These are phyloP conservation scores for Xylaria sp. DNA, from an alignment of 2,329 filamentous ascomycete species.

Conservation along the genomic window DNA sequence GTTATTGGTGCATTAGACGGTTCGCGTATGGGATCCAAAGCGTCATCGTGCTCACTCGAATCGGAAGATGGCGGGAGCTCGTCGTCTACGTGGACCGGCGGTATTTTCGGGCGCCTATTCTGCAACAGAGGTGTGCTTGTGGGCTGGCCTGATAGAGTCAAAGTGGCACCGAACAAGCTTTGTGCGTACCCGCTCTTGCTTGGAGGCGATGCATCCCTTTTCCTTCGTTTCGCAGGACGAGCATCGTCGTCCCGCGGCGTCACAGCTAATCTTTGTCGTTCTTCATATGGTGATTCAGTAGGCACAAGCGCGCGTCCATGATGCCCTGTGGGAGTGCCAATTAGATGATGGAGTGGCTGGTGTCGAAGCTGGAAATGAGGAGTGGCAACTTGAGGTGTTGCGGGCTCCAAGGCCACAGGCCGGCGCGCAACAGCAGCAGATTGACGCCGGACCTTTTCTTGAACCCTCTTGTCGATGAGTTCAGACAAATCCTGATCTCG, in stretches of 20 bases:
- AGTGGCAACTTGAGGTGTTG: slow-evolving; percentile 31
- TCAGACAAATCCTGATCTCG: slow-evolving; percentile 78
- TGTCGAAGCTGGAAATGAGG: slow-evolving; percentile 45
- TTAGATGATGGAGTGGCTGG: slow-evolving; percentile 57
- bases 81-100: slow-evolving; percentile 10
- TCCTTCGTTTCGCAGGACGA: slow-evolving; percentile 46
- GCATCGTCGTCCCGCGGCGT: slow-evolving; percentile 29
- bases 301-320: slow-evolving; percentile 63
- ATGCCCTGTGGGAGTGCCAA: slow-evolving; percentile 66
- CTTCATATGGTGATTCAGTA: slow-evolving; percentile 67
- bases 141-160: slow-evolving; percentile 47
- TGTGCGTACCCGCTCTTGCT: slow-evolving; percentile 55
- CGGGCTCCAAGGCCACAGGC: slow-evolving; percentile 26
- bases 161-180: slow-evolving; percentile 51
- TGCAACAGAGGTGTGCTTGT: slow-evolving; percentile 38
- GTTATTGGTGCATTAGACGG: neutral
- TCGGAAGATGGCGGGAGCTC: slow-evolving; percentile 16
- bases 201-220: slow-evolving; percentile 40
- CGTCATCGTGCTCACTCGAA: slow-evolving; percentile 12
- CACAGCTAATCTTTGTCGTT: slow-evolving; percentile 45
- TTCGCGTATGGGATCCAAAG: slow-evolving; percentile 4
- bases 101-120: slow-evolving; percentile 18
- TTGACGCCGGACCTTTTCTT: slow-evolving; percentile 56
- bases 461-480: slow-evolving; percentile 70
- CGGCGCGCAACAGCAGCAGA: slow-evolving; percentile 47